These are phyloP conservation scores for Naganishia cerealis DNA, from an alignment of 1,284 basidiomycete species.

Conservation along the genomic window DNA sequence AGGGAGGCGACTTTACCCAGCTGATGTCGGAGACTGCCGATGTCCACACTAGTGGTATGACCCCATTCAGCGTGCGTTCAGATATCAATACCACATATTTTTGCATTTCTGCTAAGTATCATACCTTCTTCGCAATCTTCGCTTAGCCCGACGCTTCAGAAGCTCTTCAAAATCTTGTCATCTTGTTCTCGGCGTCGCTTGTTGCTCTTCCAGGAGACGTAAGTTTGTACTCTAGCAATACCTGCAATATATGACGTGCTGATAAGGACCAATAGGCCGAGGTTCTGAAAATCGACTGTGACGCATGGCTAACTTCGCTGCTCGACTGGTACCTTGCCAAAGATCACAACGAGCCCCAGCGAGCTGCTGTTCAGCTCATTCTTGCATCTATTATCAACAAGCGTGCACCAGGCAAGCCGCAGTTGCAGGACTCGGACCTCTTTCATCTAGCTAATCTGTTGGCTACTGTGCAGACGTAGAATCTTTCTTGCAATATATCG, in stretches of 20 bases:
- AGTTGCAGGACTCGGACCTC: background rate
- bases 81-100: background rate
- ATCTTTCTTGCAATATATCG: slow-evolving; percentile 55
- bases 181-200: slow-evolving; percentile 67
- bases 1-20: slow-evolving; percentile 60
- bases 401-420: slow-evolving; percentile 61
- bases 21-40: slow-evolving; percentile 59
- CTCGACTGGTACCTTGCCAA: slow-evolving; percentile 63
- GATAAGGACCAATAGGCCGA: slow-evolving; percentile 55
- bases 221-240: slow-evolving; percentile 35
- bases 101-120: background rate
- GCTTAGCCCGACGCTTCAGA: slow-evolving; percentile 41
- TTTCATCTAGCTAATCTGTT: background rate
- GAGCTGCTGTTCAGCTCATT: slow-evolving; percentile 63
- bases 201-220: slow-evolving; percentile 69
- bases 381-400: slow-evolving; percentile 75
- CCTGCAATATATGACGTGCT: background rate
- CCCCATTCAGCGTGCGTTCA: slow-evolving; percentile 49
- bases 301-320: slow-evolving; percentile 44
- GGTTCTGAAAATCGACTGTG: slow-evolving; percentile 58
- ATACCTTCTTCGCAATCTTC: background rate
- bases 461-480: slow-evolving; percentile 55
- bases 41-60: slow-evolving; percentile 57
- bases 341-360: slow-evolving; percentile 62
- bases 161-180: slow-evolving; percentile 63